A percentile compares a stretch with the other conserved stretches of the same genome.
Evolutionary conservation across 345 rosid genomes (phyloP).

Genomic region (Passiflora organensis): DNA sequence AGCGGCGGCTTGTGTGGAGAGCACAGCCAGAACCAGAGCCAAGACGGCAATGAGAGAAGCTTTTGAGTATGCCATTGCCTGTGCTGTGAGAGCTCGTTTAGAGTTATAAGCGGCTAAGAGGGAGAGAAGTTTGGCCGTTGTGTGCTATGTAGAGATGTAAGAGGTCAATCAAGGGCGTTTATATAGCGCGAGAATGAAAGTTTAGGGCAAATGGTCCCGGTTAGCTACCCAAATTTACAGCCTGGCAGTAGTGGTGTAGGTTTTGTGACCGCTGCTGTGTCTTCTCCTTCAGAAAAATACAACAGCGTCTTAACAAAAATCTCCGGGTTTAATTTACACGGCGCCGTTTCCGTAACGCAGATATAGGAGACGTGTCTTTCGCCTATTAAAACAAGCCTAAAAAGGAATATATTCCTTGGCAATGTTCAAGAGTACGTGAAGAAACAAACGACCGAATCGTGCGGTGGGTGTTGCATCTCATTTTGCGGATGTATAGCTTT

Average conservation of each 20-base stretch:
- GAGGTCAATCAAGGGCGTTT: too few relatives aligned
- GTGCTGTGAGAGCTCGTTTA: background rate
- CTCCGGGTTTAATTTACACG: too few relatives aligned
- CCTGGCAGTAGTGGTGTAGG: background rate
- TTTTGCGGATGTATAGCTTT: too few relatives aligned
- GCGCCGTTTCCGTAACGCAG: too few relatives aligned
- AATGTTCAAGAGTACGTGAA: too few relatives aligned
- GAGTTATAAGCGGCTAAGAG: too few relatives aligned
- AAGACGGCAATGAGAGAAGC: constrained; percentile 30
- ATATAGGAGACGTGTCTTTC: too few relatives aligned
- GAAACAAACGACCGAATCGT: too few relatives aligned
- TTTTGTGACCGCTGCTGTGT: background rate
- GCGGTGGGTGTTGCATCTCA: too few relatives aligned
- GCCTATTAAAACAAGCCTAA: too few relatives aligned
- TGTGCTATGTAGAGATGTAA: background rate
- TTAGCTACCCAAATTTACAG: constrained; percentile 4
- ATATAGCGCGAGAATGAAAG: background rate
- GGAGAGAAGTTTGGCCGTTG: background rate
- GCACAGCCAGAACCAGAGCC: constrained; percentile 22
- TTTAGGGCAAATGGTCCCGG: background rate
- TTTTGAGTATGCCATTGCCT: constrained; percentile 49
- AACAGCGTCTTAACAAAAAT: too few relatives aligned
- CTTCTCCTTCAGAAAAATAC: background rate
- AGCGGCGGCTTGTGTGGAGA: constrained; percentile 34
- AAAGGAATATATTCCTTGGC: too few relatives aligned